Percentiles rank a stretch among this genome's conserved stretches.
These are phyloP conservation scores for Dendrocalamus sinicus DNA, from an alignment of 176 grass and related monocot species.

Conservation along the genomic window DNA sequence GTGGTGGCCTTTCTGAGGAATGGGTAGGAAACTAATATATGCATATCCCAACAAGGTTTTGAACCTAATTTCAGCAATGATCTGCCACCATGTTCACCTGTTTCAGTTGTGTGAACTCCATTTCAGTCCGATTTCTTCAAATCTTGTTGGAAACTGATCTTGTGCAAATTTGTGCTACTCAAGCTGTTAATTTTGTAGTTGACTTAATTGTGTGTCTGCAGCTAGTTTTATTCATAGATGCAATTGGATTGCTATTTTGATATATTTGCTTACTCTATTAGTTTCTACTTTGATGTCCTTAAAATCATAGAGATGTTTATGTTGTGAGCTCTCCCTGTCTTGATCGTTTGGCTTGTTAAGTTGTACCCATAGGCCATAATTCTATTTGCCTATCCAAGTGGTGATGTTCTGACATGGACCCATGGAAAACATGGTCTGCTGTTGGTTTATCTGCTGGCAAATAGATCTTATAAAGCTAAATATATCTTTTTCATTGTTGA, in stretches of 20 bases:
- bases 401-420: not conserved
- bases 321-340: not conserved
- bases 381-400: not conserved
- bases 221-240: not conserved
- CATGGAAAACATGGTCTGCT: not conserved
- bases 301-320: not conserved
- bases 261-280: conserved; percentile 9
- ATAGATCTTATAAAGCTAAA: conserved; percentile 10
- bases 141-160: not conserved
- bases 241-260: not conserved
- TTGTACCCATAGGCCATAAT: not conserved
- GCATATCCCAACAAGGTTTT: not conserved
- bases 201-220: not conserved
- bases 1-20: conserved; percentile 5
- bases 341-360: not conserved
- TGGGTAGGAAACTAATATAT: not conserved
- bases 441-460: not conserved
- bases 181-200: not conserved
- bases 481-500: not conserved
- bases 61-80: not conserved
- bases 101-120: conserved; percentile 30
- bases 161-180: not conserved
- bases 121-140: not conserved
- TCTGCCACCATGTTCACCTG: not conserved
- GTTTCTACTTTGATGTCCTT: not conserved